Percentiles rank a stretch among this genome's conserved stretches.
phyloP scores from a whole-genome alignment of 805 yeast species.

The Debaryomyces tyrocola region DNA sequence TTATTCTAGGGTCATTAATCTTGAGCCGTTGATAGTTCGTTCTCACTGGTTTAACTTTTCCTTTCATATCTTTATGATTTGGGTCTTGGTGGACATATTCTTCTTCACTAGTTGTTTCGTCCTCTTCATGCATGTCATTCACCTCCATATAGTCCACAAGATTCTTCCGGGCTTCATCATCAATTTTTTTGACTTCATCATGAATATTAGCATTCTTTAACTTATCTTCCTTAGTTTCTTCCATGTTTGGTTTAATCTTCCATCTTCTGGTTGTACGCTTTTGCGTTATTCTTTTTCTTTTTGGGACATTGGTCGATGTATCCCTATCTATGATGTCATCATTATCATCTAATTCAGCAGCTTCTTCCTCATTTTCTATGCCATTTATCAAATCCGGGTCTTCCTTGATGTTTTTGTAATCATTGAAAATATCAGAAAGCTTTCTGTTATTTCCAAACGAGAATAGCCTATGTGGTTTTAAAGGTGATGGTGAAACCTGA shows the following conservation, averaged over 20 bases:
- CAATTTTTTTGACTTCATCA: conserved; percentile 34
- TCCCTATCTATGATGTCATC: conserved; percentile 11
- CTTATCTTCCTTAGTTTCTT: conserved; percentile 21
- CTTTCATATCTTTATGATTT: conserved; percentile 4
- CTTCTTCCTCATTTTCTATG: conserved; percentile 10
- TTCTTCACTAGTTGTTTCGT: conserved; percentile 13
- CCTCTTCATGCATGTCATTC: background rate
- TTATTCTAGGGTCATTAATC: conserved; percentile 47
- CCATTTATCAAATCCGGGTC: conserved; percentile 15
- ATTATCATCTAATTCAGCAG: conserved; percentile 6
- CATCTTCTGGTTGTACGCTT: conserved; percentile 54
- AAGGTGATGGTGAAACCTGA: conserved; percentile 48
- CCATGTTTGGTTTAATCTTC: conserved; percentile 44
- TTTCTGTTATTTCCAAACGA: conserved; percentile 20
- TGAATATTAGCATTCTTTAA: conserved; percentile 39
- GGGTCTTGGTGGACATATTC: conserved; percentile 3
- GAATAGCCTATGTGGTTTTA: conserved; percentile 34
- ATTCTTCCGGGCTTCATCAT: conserved; percentile 22
- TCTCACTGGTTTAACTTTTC: conserved; percentile 36
- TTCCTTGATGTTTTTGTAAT: conserved; percentile 35
- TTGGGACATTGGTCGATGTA: conserved; percentile 8
- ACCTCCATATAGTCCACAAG: conserved; percentile 22
- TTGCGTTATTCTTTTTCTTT: conserved; percentile 42
- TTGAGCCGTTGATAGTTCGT: conserved; percentile 54
- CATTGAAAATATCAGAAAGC: conserved; percentile 49